Percentiles rank a stretch among this genome's conserved stretches.
Evolutionary conservation across 805 yeast genomes (phyloP).

Genomic region (Cyberlindnera misumaiensis): DNA sequence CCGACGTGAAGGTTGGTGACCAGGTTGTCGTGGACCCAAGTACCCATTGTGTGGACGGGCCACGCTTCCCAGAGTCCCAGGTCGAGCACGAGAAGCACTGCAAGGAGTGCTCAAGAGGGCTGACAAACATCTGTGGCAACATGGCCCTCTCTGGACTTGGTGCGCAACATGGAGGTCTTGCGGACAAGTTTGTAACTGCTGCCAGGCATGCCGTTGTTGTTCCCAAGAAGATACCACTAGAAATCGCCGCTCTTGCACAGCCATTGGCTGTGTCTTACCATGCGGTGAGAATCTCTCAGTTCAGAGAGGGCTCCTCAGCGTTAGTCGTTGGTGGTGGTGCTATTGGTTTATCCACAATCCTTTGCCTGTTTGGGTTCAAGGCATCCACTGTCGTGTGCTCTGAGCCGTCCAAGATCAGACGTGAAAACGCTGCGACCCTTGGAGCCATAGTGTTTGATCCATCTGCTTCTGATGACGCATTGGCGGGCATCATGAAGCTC

Average conservation of each 20-base stretch:
- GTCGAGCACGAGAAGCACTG: constrained; percentile 30
- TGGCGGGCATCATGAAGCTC: constrained; percentile 32
- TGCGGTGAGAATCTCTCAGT: constrained; percentile 37
- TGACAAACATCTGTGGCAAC: constrained; percentile 45
- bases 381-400: constrained; percentile 39
- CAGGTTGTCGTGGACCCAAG: constrained; percentile 60
- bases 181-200: constrained; percentile 40
- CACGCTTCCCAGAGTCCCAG: constrained; percentile 30
- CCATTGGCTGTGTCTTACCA: constrained; percentile 59
- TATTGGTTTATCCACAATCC: constrained; percentile 42
- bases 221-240: constrained; percentile 34
- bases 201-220: constrained; percentile 33
- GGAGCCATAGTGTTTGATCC: constrained; percentile 50
- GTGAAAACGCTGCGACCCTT: constrained; percentile 40
- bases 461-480: constrained; percentile 26
- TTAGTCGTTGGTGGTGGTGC: constrained; percentile 51
- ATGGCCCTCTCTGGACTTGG: constrained; percentile 50
- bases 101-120: constrained; percentile 42
- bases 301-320: constrained; percentile 38
- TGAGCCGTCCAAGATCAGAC: constrained; percentile 43
- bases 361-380: constrained; percentile 42
- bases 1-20: constrained; percentile 41
- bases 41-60: constrained; percentile 46
- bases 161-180: constrained; percentile 48
- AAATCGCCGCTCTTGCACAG: constrained; percentile 47